Evolutionary conservation across 2,329 filamentous ascomycete genomes (phyloP).

Genomic region (Berkeleyomyces rouxiae): DNA sequence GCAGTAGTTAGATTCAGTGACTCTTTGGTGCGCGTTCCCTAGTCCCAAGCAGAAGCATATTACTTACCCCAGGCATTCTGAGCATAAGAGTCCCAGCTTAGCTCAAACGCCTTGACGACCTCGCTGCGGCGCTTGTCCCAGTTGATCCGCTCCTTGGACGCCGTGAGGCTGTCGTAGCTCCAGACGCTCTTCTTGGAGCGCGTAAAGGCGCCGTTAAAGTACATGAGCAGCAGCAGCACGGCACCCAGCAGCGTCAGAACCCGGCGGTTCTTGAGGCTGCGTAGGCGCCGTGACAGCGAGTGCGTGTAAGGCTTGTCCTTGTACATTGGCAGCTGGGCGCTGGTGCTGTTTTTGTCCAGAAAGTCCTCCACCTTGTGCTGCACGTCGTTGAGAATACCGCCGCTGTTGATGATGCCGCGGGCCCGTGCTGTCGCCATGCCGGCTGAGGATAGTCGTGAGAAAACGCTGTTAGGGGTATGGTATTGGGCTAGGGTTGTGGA

Average conservation of each 20-base stretch:
- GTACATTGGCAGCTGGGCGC: constrained; percentile 69
- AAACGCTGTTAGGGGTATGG: not conserved
- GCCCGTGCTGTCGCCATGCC: constrained; percentile 14
- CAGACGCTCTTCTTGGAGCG: constrained; percentile 28
- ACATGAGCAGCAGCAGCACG: constrained; percentile 41
- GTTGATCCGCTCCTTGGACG: constrained; percentile 33
- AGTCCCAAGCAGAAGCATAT: not conserved
- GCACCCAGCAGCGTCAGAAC: constrained; percentile 41
- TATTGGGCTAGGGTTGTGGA: too few relatives aligned
- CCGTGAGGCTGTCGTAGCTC: constrained; percentile 38
- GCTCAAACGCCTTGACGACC: constrained; percentile 75
- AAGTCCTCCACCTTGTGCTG: constrained; percentile 47
- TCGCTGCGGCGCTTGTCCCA: constrained; percentile 65
- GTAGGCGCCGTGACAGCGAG: constrained; percentile 33
- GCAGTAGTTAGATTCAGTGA: constrained; percentile 15
- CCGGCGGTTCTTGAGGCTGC: constrained; percentile 36
- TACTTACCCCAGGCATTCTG: constrained; percentile 81
- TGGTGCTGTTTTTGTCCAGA: constrained; percentile 35
- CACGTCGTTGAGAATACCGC: constrained; percentile 32
- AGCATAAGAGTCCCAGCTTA: constrained; percentile 88
- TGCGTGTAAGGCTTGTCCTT: constrained; percentile 89
- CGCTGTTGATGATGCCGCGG: constrained; percentile 21
- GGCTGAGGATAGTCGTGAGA: not conserved
- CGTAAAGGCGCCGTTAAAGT: constrained; percentile 50
- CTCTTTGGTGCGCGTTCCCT: too few relatives aligned